phyloP scores from a whole-genome alignment of 345 rosid genomes.

The Heritiera fomes region DNA sequence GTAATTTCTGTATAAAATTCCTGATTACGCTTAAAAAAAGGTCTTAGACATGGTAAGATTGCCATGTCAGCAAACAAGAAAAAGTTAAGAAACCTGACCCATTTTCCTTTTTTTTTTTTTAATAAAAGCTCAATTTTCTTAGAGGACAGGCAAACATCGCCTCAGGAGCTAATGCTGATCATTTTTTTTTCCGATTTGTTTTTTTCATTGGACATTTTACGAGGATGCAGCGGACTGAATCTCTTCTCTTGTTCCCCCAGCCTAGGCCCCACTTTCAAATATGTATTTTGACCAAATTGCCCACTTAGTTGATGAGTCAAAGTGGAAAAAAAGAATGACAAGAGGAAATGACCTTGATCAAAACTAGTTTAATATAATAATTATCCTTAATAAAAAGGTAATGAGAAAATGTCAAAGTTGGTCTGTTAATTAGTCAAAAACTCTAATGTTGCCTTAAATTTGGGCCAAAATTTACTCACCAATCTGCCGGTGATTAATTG shows the following conservation, averaged over 20 bases:
- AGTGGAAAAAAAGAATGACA: too few species aligned
- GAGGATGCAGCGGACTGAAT: slow-evolving; percentile 20
- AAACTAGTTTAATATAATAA: too few species aligned
- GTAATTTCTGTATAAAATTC: too few species aligned
- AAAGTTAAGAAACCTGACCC: not conserved
- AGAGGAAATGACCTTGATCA: too few species aligned
- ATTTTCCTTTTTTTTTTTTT: too few species aligned
- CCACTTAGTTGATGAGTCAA: not conserved
- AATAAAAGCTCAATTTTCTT: too few species aligned
- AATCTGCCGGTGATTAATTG: not conserved
- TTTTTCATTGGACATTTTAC: not conserved
- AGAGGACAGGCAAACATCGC: slow-evolving; percentile 30
- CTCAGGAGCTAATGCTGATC: not conserved
- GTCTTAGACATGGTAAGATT: not conserved
- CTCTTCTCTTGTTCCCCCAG: not conserved
- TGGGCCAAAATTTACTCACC: not conserved
- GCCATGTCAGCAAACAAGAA: not conserved
- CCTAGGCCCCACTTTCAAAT: not conserved
- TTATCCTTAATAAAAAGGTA: too few species aligned
- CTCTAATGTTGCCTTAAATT: not conserved
- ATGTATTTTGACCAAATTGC: slow-evolving; percentile 15
- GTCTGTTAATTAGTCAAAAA: not conserved
- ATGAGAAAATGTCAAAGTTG: not conserved
- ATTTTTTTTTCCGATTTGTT: not conserved
- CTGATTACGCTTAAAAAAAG: too few species aligned